Percentiles rank a stretch among this genome's conserved stretches.
Conservation (phyloP, 139 green algal genomes). For the Ostreobium quekettii region DNA sequence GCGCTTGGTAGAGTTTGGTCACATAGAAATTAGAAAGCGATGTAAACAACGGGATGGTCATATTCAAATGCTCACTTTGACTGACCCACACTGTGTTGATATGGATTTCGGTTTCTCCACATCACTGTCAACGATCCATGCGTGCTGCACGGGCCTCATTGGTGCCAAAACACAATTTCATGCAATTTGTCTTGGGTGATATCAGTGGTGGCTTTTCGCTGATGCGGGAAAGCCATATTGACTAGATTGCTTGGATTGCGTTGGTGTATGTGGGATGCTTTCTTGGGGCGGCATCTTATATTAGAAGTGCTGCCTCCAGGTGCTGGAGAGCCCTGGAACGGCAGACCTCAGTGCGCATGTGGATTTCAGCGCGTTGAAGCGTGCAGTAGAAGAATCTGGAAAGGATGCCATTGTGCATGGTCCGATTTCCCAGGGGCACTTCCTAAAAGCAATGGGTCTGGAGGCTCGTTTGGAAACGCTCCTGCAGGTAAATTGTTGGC, state of each 20-base stretch:
- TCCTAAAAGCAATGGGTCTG: constrained; percentile 70
- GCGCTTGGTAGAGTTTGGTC: no score
- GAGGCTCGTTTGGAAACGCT: constrained; percentile 48
- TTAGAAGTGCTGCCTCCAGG: constrained; percentile 12
- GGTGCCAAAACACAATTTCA: constrained; percentile 51
- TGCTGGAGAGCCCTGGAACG: constrained; percentile 65
- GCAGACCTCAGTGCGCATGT: constrained; percentile 87
- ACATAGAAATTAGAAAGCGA: no score
- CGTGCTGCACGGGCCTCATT: no score
- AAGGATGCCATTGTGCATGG: constrained; percentile 42
- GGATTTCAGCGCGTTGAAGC: constrained; percentile 74
- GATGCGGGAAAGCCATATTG: neutral
- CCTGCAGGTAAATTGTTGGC: no score
- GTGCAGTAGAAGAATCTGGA: constrained; percentile 27
- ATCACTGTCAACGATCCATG: no score
- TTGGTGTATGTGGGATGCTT: neutral
- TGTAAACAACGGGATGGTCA: no score
- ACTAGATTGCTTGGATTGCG: neutral
- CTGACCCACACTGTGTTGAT: no score
- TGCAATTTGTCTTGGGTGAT: constrained; percentile 26
- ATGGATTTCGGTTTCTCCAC: no score
- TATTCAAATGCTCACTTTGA: no score
- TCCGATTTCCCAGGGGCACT: constrained; percentile 57
- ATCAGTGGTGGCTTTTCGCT: neutral
- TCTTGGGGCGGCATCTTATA: neutral